Conservation (phyloP, 1,284 basidiomycete species). For the Moniliophthora roreri region DNA sequence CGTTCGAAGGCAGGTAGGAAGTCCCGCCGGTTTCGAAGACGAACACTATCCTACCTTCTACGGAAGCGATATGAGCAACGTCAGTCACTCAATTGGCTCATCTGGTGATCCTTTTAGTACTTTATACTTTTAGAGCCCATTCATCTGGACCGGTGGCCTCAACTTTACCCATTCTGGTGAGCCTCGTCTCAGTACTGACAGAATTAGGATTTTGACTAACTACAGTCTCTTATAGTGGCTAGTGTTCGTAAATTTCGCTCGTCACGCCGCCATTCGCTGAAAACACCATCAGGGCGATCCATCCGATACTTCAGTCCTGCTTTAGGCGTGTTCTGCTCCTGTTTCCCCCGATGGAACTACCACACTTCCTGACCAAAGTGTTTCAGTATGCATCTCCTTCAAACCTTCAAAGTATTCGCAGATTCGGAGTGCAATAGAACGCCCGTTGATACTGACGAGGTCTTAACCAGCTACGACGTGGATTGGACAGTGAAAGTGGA, state of each 20-base stretch:
- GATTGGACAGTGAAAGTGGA: constrained; percentile 70
- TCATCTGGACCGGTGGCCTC: constrained; percentile 52
- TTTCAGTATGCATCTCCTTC: constrained; percentile 60
- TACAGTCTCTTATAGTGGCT: constrained; percentile 30
- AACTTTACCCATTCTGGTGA: constrained; percentile 57
- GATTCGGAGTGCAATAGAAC: constrained; percentile 36
- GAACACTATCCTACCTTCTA: constrained; percentile 55
- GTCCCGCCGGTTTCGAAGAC: constrained; percentile 41
- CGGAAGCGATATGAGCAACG: constrained; percentile 52
- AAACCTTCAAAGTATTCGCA: constrained; percentile 49
- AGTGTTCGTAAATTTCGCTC: constrained; percentile 27
- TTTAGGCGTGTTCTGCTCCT: constrained; percentile 62
- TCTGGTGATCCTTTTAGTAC: not conserved
- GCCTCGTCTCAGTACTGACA: constrained; percentile 6
- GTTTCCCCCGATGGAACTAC: constrained; percentile 30
- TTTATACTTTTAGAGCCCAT: constrained; percentile 37
- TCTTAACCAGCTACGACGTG: constrained; percentile 63
- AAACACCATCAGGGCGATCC: constrained; percentile 48
- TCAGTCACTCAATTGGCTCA: constrained; percentile 21
- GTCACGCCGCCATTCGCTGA: constrained; percentile 9
- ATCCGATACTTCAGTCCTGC: constrained; percentile 55
- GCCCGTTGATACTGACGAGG: constrained; percentile 46
- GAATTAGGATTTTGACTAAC: not conserved
- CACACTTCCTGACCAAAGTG: constrained; percentile 45
- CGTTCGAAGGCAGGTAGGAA: constrained; percentile 38